Base-by-base conservation (phyloP, 2,329 filamentous ascomycete species). In the Fusarium pininemorale region DNA sequence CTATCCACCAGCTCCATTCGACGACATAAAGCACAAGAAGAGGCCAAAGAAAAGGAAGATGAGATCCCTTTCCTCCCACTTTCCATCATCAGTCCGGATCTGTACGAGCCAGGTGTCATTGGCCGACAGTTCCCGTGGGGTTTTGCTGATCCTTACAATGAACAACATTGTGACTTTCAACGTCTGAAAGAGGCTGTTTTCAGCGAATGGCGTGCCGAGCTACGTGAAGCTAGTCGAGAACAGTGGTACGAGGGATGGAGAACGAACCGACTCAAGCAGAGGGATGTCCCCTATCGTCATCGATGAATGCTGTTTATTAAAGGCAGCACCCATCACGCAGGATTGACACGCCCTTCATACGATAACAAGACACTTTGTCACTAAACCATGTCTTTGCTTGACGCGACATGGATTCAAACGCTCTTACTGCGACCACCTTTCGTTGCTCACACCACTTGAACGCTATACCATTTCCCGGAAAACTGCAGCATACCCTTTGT, bases 181-280 rank as follows among this genome's bases (percentile, higher is more conserved):
- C 92, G 92, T 71, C 88, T 99, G 75, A 96, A 96, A 84, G 95
- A 98, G 68, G 92, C 93, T 13, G 93, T 99, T 38, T 99, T 99
- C 82, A 91, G 87, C 74, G 96, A 98, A 80, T 99, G 96, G 96
- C 92, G 96, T 57, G 89, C 89, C 48, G 96, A 99, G 81, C 87
- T 99, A 69, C 92, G 96, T 69, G 94, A 98, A 82, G 93, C 94
- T 59, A 97, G 94, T 82, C 90, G 94, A 63, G 95, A 97, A 80
- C 90, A 95, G 77, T 98, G 95, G 94, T 98, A 98, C 78, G 96
- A 98, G 83, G 92, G 93, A 78, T 98, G 96, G 96, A 91, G 96
- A 83, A 98, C 90, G 14, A 91, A 86, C 83, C 86, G 90, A 63
- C 87, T 92, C 74, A 91, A 91, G 83, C 84, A 86, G 72, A 85